Evolutionary conservation across 1,284 basidiomycete species (phyloP), one percentile per base, ranked within the genome.

Genomic region (Apiotrichum montevideense): DNA sequence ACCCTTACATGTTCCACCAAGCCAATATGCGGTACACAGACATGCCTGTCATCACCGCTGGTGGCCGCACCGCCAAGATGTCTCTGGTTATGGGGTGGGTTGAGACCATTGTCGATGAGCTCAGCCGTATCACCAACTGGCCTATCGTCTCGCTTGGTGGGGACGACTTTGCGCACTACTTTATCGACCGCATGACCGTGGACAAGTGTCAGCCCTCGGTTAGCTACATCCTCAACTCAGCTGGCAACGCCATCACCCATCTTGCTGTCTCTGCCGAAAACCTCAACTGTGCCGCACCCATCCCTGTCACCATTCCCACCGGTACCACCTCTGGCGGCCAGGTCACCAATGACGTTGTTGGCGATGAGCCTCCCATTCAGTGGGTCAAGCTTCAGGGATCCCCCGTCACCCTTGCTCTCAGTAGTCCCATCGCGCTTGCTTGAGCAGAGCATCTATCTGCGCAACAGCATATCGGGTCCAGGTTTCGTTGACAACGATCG

Each of bases 1-100:
- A 56, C 42, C 55, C 55, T 4, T 56, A 52, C 55, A 56, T 56
- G 55, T 56, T 56, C 55, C 55, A 56, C 55, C 55, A 56, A 46
- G 55, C 55, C 55, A 56, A 56, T 46, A 10, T 56, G 51, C 55
- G 55, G n/a, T 15, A 32, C 46, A 39, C 15, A 6, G 55, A 56
- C 51, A 52, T 52, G 51, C 46, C 50, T 6, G 47, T 45, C 10
- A 52, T 52, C 51, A 52, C 55, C 5, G 51, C 39, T 2, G 55
- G 55, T 35, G 21, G 21, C 46, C 34, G 49, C 41, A 56, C 55
- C n/a, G 46, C 11, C 51, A 35, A 44, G 41, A 56, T 56, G 55
- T 56, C 55, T 29, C 47, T 56, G 51, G 55, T 56, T 35, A 52
- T 52, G 55, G 51, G 34, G 41, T 56, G 55, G 55, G 51, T 56